phyloP scores from a whole-genome alignment of 2,329 filamentous ascomycete genomes.

The Ophiostoma triangulosporum region DNA sequence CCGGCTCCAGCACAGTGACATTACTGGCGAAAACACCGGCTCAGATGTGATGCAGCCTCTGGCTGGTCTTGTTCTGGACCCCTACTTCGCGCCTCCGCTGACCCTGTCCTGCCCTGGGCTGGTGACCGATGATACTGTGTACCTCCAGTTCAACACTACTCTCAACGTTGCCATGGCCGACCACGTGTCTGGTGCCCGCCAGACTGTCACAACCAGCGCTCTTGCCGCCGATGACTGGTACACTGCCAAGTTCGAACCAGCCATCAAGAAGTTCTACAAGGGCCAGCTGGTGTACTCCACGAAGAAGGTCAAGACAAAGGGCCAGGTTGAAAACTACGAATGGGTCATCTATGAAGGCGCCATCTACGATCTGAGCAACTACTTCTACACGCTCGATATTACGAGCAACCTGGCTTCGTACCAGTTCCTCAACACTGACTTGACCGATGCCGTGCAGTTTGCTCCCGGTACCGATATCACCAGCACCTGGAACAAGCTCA shows the following conservation, averaged over 20 bases:
- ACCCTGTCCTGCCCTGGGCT: slow-evolving; percentile 60
- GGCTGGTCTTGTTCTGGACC: slow-evolving; percentile 63
- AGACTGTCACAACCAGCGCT: slow-evolving; percentile 40
- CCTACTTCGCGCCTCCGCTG: slow-evolving; percentile 76
- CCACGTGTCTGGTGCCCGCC: slow-evolving; percentile 56
- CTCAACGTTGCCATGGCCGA: slow-evolving; percentile 38
- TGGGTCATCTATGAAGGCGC: slow-evolving; percentile 69
- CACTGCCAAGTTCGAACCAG: slow-evolving; percentile 53
- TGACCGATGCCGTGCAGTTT: slow-evolving; percentile 55
- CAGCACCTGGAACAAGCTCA: slow-evolving; percentile 42
- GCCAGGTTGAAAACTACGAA: slow-evolving; percentile 49
- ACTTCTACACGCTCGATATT: slow-evolving; percentile 61
- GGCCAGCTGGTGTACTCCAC: slow-evolving; percentile 67
- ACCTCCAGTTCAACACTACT: slow-evolving; percentile 53
- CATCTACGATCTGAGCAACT: slow-evolving; percentile 85
- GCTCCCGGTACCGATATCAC: slow-evolving; percentile 75
- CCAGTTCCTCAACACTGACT: slow-evolving; percentile 55
- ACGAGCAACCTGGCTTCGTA: slow-evolving; percentile 44
- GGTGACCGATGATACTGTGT: slow-evolving; percentile 42
- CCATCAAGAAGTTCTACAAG: slow-evolving; percentile 75
- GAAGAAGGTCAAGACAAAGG: slow-evolving; percentile 47
- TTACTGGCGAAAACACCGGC: slow-evolving; percentile 39
- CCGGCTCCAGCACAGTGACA: slow-evolving; percentile 72
- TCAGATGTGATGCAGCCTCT: slow-evolving; percentile 59
- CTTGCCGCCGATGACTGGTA: slow-evolving; percentile 67